Percentiles rank a stretch among this genome's conserved stretches.
Conservation (phyloP, 352 stramenopile species). For the Globisporangium ultimum region DNA sequence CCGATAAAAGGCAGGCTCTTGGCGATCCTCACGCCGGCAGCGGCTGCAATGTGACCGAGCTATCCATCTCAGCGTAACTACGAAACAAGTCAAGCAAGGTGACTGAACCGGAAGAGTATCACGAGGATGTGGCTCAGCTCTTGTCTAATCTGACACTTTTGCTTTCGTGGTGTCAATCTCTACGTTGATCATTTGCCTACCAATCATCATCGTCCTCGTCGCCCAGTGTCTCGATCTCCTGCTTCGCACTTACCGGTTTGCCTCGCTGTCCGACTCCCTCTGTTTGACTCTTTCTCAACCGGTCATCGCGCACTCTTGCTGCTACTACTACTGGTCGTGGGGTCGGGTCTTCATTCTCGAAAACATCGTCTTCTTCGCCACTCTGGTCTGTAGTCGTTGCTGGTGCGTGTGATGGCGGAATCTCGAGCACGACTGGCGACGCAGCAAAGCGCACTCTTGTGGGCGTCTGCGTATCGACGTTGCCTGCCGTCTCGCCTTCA, state of each 20-base stretch:
- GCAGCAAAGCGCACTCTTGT: constrained; percentile 13
- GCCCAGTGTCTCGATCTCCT: not conserved
- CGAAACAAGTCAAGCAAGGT: too few species aligned
- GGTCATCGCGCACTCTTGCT: not conserved
- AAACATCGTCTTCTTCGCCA: not conserved
- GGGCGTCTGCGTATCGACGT: not conserved
- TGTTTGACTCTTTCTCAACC: too few species aligned
- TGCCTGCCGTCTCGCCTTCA: not conserved
- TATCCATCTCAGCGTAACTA: too few species aligned
- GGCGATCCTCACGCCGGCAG: not conserved
- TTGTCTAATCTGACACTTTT: too few species aligned
- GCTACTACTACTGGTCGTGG: constrained; percentile 1
- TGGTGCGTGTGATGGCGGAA: not conserved
- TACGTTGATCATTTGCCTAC: not conserved
- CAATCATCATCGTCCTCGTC: constrained; percentile 14
- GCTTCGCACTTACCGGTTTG: not conserved
- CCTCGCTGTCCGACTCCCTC: not conserved
- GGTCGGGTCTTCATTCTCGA: constrained; percentile 11
- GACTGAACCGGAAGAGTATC: too few species aligned
- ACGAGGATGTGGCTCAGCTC: too few species aligned
- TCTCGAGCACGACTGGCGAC: constrained; percentile 11
- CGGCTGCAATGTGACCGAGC: not conserved
- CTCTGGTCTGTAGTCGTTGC: constrained; percentile 5
- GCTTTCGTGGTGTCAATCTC: too few species aligned
- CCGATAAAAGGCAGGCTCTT: constrained; percentile 4